These are phyloP conservation scores for Trichosporon sp. DNA, from an alignment of 1,284 basidiomycete species.

Conservation along the genomic window DNA sequence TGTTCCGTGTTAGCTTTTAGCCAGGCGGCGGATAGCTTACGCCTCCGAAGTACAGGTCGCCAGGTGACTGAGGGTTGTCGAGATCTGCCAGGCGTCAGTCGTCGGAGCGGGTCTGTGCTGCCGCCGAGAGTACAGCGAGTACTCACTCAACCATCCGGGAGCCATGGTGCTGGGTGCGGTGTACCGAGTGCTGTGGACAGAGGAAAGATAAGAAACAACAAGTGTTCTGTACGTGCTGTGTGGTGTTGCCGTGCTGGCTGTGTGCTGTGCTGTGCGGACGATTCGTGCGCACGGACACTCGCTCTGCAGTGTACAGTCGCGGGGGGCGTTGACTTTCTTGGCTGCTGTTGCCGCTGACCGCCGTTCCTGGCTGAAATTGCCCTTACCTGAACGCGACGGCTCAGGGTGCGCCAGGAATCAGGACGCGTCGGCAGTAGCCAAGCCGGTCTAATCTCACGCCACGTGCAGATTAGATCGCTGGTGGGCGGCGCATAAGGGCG, in stretches of 20 bases:
- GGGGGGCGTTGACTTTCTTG: background rate
- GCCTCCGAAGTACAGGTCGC: constrained; percentile 45
- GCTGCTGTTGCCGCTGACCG: background rate
- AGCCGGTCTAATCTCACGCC: background rate
- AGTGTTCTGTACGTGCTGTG: background rate
- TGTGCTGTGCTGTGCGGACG: background rate
- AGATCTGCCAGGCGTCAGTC: constrained; percentile 16
- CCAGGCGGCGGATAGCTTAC: constrained; percentile 23
- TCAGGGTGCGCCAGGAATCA: background rate
- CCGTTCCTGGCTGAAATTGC: background rate
- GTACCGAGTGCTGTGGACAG: background rate
- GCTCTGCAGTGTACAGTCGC: background rate
- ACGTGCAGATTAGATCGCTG: background rate
- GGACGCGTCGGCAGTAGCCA: background rate
- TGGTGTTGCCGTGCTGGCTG: background rate
- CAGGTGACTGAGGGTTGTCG: constrained; percentile 29
- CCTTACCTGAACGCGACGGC: background rate
- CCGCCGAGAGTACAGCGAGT: background rate
- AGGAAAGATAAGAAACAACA: background rate
- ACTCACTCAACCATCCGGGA: constrained; percentile 36
- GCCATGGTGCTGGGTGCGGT: constrained; percentile 10
- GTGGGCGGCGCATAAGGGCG: background rate
- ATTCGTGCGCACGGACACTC: background rate
- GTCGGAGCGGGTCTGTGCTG: background rate
- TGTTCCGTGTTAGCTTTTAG: constrained; percentile 17